A percentile compares a stretch with the other conserved stretches of the same genome.
These are phyloP conservation scores for Gardenia jasminoides DNA, from an alignment of 257 asterid species.

Conservation along the genomic window DNA sequence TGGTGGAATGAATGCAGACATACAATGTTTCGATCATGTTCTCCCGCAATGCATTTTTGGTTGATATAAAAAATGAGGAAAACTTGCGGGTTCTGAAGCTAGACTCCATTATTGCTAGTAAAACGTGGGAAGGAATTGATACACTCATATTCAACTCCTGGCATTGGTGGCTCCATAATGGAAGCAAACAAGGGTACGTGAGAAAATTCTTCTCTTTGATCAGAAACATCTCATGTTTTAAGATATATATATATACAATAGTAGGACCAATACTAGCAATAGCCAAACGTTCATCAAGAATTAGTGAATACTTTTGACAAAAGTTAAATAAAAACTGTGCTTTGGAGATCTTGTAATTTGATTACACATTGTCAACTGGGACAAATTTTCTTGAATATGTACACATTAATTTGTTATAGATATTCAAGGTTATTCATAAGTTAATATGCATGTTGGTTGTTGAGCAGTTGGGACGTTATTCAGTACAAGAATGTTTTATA, in stretches of 20 bases:
- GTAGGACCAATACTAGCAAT: too few species aligned
- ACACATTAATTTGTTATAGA: too few species aligned
- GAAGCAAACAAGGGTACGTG: constrained; percentile 31
- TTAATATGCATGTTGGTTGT: not conserved
- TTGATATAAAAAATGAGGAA: constrained; percentile 13
- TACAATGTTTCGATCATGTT: constrained; percentile 15
- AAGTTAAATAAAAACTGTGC: too few species aligned
- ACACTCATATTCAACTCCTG: constrained; percentile 31
- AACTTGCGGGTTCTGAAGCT: constrained; percentile 23
- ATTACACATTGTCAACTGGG: too few species aligned
- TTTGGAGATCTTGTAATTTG: too few species aligned
- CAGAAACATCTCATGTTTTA: too few species aligned
- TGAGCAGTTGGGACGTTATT: constrained; percentile 29
- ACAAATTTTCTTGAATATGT: too few species aligned
- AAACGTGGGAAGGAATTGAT: constrained; percentile 29
- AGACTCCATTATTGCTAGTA: constrained; percentile 15
- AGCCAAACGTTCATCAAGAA: too few species aligned
- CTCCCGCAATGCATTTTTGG: constrained; percentile 25
- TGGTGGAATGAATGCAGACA: constrained; percentile 6
- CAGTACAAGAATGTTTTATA: constrained; percentile 4
- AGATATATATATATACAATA: too few species aligned
- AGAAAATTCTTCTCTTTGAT: too few species aligned
- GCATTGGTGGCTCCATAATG: constrained; percentile 44
- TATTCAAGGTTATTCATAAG: not conserved
- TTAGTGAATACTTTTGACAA: too few species aligned